Evolutionary conservation across 116 monocot genomes (phyloP), one percentile per base, ranked within the genome.

Genomic region (Phalaenopsis hybrid): DNA sequence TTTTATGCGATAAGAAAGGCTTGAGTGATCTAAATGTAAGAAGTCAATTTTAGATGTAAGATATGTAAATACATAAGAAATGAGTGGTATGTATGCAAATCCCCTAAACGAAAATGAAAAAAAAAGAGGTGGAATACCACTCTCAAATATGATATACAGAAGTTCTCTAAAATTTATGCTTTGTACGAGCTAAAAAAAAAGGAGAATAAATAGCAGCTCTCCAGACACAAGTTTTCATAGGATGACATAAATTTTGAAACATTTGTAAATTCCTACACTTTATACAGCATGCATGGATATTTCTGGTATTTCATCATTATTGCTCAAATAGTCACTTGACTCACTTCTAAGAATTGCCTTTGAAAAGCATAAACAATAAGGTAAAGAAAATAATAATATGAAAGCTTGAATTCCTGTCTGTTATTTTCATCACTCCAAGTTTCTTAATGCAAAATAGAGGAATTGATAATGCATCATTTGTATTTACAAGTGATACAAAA

Each of bases 401-500:
- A 13, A 21, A 65, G 65, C 65, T 65, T 65, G 23, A 65, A 65
- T 23, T 65, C 65, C n/a, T 65, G 6, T 65, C 65, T 65, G 25
- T 65, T 10, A 25, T 65, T 65, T 21, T 65, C 65, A 65, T 65
- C 28, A 28, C 28, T 28, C 28, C 28, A 28, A 28, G 28, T 28
- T 28, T 28, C 28, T 28, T 28, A 28, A 28, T 28, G 28, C 28
- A 23, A 8, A 65, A 65, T 21, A 65, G 25, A 23, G 23, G 21
- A 65, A 72, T 37, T 83, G 25, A 34, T 76, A 77, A 76, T 51
- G 44, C n/a, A 50, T 49, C 43, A 8, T 74, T 70, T 12, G 10
- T 69, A 51, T 73, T 48, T 86, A 55, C 85, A 92, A 90, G 81
- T 87, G 61, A 63, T 93, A 20, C 75, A 82, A 76, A 82, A 89